Evolutionary conservation across 1,284 basidiomycete genomes (phyloP).

Genomic region (Peniophora sp.): DNA sequence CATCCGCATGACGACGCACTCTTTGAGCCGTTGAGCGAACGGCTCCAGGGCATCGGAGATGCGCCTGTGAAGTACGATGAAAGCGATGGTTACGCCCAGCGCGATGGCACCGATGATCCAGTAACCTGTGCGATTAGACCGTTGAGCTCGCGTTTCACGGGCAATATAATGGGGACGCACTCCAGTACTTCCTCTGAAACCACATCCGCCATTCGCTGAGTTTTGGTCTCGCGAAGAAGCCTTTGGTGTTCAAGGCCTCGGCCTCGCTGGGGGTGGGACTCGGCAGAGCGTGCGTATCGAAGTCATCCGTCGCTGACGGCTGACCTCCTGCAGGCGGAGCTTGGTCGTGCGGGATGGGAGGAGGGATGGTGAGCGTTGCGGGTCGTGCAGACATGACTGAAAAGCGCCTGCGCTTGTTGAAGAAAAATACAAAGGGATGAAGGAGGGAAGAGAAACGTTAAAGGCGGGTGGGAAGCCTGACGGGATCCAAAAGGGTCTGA

Average conservation of each 20-base stretch:
- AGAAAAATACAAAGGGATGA: too few species aligned
- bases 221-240: not conserved
- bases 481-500: too few species aligned
- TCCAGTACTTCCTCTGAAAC: not conserved
- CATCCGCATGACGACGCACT: not conserved
- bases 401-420: too few species aligned
- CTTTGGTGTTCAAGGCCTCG: not conserved
- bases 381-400: too few species aligned
- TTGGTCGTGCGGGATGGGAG: too few species aligned
- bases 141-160: not conserved
- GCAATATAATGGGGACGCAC: not conserved
- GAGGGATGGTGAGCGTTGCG: too few species aligned
- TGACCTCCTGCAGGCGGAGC: too few species aligned
- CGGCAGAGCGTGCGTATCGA: not conserved
- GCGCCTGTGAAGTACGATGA: not conserved
- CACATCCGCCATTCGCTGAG: not conserved
- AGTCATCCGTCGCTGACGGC: too few species aligned
- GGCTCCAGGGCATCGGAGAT: not conserved
- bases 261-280: constrained; percentile 1
- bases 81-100: not conserved
- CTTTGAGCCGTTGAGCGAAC: not conserved
- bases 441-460: too few species aligned
- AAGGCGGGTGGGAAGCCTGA: too few species aligned
- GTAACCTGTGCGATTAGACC: not conserved
- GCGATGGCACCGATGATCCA: not conserved